Base-by-base conservation (phyloP, 2,329 filamentous ascomycete genomes). In the Chaetomium sp. region DNA sequence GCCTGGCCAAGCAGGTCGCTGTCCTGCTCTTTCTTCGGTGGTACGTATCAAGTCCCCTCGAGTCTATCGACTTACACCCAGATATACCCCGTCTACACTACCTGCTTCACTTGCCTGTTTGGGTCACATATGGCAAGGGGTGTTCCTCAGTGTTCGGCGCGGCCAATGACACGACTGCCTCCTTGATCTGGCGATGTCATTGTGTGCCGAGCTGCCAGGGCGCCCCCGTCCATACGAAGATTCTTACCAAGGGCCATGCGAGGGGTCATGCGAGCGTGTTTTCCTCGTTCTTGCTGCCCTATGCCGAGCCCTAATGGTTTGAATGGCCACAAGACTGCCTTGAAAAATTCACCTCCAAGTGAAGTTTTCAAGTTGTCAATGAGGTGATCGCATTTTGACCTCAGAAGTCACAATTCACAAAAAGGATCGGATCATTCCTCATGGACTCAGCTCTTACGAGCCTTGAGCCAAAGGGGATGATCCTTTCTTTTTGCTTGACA, bases 21-120 rank as follows among this genome's bases (percentile, higher is more conserved):
- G 54, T 25, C 21, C 31, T 56, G 31, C 21, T 56, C 21, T 56
- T 56, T 9, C 33, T 56, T 19, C 54, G 54, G 10, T 56, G 54
- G 54, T 56, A 56, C 21, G 54, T 56, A 23, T n/a, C 38, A 42
- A n/a, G n/a, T 10, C n/a, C n/a, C 45, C 21, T 12, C 45, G 8
- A 23, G n/a, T 21, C n/a, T 42, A 7, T 50, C 12, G 9, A 25
- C 47, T 49, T 49, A 49, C 47, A 49, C 47, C n/a, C 21, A 49
- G 10, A 49, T 5, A 23, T 25, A n/a, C 21, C 23, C 23, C 16
- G 13, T 50, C 23, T 21, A 21, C 10, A 50, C 21, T 50, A 16
- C 38, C 16, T 19, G 38, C 16, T 10, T 23, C 7, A 21, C n/a
- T 47, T 23, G 45, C n/a, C 45, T 23, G n/a, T 23, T 47, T 23